Conservation (phyloP, 2,329 filamentous ascomycete genomes). For the Phoma sp. region DNA sequence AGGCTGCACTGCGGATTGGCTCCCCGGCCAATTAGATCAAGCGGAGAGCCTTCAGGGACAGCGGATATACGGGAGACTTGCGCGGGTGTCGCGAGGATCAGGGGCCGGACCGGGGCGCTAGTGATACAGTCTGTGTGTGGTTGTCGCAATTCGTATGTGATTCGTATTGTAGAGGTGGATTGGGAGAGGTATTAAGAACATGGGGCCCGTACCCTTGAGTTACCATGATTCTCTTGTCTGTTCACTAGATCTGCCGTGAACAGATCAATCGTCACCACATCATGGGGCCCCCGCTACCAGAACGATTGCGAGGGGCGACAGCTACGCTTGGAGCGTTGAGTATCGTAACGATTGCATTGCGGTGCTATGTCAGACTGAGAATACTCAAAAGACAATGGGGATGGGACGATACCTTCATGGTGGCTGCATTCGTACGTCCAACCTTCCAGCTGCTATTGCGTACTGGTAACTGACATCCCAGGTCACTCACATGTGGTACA, state of each 20-base stretch:
- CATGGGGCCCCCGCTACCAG: constrained; percentile 14
- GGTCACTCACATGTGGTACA: constrained; percentile 23
- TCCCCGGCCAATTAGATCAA: no score
- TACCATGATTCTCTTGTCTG: background rate
- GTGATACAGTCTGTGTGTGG: background rate
- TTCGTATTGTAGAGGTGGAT: background rate
- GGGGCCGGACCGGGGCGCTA: background rate
- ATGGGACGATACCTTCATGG: constrained; percentile 24
- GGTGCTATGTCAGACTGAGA: constrained; percentile 21
- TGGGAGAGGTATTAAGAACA: background rate
- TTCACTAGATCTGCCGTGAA: no score
- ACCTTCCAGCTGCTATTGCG: background rate
- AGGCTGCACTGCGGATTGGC: no score
- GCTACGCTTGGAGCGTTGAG: constrained; percentile 17
- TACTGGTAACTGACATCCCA: no score
- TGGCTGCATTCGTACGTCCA: constrained; percentile 19
- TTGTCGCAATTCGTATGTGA: background rate
- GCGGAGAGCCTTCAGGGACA: no score
- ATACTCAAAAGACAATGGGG: constrained; percentile 25
- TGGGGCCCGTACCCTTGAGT: background rate
- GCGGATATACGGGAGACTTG: background rate
- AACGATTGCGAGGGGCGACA: constrained; percentile 10
- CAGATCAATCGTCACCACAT: no score
- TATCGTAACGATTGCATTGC: constrained; percentile 20
- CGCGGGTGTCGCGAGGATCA: constrained; percentile 1